Conservation (phyloP, 1,139 yeast species). For the Taiozyma sp. region DNA sequence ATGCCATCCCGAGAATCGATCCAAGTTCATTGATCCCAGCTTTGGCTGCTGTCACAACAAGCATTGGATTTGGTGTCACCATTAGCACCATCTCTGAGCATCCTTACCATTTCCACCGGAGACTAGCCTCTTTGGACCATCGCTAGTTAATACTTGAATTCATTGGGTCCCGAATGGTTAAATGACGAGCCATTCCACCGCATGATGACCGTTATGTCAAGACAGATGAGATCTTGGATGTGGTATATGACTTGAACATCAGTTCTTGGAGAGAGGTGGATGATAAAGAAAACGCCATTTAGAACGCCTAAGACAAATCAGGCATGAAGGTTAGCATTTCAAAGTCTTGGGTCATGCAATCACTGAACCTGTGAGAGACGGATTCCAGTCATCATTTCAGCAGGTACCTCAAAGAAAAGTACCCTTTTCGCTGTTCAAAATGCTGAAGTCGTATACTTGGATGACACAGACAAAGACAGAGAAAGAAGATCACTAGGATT, state of each 20-base stretch:
- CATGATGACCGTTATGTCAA: constrained; percentile 35
- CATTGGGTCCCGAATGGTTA: constrained; percentile 32
- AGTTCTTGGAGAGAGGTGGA: constrained; percentile 35
- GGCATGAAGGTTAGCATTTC: constrained; percentile 31
- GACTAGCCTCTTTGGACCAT: constrained; percentile 38
- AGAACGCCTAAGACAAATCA: constrained; percentile 29
- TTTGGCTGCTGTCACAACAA: constrained; percentile 37
- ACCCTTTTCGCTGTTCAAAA: constrained; percentile 35
- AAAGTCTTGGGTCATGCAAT: constrained; percentile 36
- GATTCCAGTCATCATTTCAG: constrained; percentile 36
- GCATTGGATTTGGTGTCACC: constrained; percentile 35
- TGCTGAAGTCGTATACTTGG: constrained; percentile 28
- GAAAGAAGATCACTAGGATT: neutral
- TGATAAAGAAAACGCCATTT: constrained; percentile 27
- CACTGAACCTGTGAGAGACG: constrained; percentile 35
- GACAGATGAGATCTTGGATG: constrained; percentile 35
- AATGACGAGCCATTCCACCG: constrained; percentile 31
- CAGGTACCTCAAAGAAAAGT: constrained; percentile 37
- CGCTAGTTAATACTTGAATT: constrained; percentile 33
- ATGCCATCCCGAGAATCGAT: constrained; percentile 34
- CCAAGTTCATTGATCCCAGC: constrained; percentile 34
- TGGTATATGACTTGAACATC: constrained; percentile 32
- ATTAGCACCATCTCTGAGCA: constrained; percentile 37
- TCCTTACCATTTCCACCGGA: constrained; percentile 37
- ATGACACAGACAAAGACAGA: neutral